Evolutionary conservation across 371 early-diverging fungal genomes (phyloP).

Genomic region (Mucor saturninus): DNA sequence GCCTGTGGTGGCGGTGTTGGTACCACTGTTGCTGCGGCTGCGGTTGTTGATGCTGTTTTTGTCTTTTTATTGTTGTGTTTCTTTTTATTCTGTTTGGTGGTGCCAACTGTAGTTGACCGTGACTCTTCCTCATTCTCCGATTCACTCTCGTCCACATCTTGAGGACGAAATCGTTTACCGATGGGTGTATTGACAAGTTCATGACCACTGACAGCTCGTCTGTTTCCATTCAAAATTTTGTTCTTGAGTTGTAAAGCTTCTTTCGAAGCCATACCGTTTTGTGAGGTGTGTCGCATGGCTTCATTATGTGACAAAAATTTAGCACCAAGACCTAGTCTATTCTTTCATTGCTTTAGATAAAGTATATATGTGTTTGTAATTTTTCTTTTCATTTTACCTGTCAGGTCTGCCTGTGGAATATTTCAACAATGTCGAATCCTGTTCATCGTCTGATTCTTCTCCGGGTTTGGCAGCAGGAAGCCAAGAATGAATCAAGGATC

Average conservation of each 20-base stretch:
- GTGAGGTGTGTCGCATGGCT: slow-evolving; percentile 53
- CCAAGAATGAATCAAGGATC: slow-evolving; percentile 53
- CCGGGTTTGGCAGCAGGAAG: slow-evolving; percentile 44
- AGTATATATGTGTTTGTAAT: neutral
- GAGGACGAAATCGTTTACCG: slow-evolving; percentile 22
- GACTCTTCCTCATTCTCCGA: slow-evolving; percentile 58
- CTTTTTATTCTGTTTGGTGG: slow-evolving; percentile 1
- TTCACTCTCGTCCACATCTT: slow-evolving; percentile 20
- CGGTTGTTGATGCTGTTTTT: slow-evolving; percentile 1
- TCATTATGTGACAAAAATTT: slow-evolving; percentile 64
- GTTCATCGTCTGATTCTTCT: slow-evolving; percentile 41
- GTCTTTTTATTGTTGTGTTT: neutral
- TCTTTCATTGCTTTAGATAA: neutral
- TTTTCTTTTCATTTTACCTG: slow-evolving; percentile 29
- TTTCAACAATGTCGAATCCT: slow-evolving; percentile 29
- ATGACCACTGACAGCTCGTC: slow-evolving; percentile 37
- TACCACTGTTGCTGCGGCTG: neutral
- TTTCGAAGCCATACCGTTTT: slow-evolving; percentile 41
- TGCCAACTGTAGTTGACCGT: slow-evolving; percentile 31
- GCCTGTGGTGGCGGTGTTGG: neutral
- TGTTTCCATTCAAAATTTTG: slow-evolving; percentile 55
- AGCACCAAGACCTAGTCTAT: slow-evolving; percentile 64
- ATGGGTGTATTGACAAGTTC: slow-evolving; percentile 28
- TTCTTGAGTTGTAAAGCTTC: slow-evolving; percentile 46
- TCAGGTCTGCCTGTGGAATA: slow-evolving; percentile 55